Base-by-base conservation (phyloP, 2,329 filamentous ascomycete species). In the Biscogniauxia marginata region DNA sequence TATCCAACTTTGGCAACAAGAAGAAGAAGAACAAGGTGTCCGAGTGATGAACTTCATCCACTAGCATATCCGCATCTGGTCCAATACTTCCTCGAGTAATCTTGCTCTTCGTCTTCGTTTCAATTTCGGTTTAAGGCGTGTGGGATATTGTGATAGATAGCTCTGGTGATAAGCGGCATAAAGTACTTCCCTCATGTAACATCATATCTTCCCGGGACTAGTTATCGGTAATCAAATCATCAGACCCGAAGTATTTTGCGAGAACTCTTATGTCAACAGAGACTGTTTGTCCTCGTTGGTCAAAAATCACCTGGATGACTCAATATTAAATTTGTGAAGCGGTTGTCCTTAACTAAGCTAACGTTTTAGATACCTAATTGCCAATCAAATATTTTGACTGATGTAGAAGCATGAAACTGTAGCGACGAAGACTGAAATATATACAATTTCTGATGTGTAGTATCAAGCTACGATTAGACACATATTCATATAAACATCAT, bases 11-110 rank as follows among this genome's bases (percentile, higher is more conserved):
- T 46, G 70, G 72, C 60, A 70, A 74, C 62, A 85, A 85, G 78
- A 92, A 92, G 84, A 86, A 86, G 79, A 84, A 83, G 76, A 81
- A 80, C 21, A 76, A 78, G 57, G 77, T 54, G 71, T 68, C 30
- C 30, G 30, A 39, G 30, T n/a, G n/a, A 39, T 39, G 30, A 39
- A 39, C 13, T 68, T 52, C 50, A 60, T 22, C 56, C 48, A 51
- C 34, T 46, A 43, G 55, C 59, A 53, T 55, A 56, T 63, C 63
- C 59, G 62, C 66, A 67, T 74, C 70, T 75, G 68, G 71, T 75
- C 66, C 72, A 73, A 75, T 74, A 73, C 60, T 67, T 72, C 69
- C 71, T 71, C 21, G 39, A 25, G 53, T 49, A 43, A 13, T 56
- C 18, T 50, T 54, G 46, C 55, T 51, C 25, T 18, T 49, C 69